Percentiles rank a stretch among this genome's conserved stretches.
Evolutionary conservation across 176 grass and related monocot genomes (phyloP).

Genomic region (Zizania latifolia): DNA sequence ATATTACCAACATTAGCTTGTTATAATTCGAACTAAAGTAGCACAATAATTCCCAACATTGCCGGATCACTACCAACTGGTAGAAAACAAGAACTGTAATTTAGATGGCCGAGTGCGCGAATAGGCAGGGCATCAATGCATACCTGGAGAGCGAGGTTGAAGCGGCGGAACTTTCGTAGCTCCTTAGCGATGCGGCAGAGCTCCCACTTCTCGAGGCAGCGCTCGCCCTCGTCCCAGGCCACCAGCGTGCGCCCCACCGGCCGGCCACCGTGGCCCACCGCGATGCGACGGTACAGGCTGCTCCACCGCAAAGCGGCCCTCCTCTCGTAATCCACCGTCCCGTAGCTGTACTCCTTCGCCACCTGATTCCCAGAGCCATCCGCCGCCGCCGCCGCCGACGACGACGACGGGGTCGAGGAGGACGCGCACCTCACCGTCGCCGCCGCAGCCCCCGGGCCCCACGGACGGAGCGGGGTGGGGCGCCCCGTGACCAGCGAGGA

Average conservation of each 20-base stretch:
- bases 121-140: background rate
- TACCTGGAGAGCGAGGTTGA: slow-evolving; percentile 72
- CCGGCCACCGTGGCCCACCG: slow-evolving; percentile 30
- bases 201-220: slow-evolving; percentile 69
- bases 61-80: background rate
- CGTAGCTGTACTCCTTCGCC: slow-evolving; percentile 71
- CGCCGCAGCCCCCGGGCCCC: too few species aligned
- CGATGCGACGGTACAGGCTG: slow-evolving; percentile 61
- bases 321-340: slow-evolving; percentile 67
- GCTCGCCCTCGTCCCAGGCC: slow-evolving; percentile 72
- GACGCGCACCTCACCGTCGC: too few species aligned
- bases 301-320: slow-evolving; percentile 51
- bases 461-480: background rate
- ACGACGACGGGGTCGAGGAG: too few species aligned
- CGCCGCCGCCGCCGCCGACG: too few species aligned
- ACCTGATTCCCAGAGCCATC: too few species aligned
- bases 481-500: slow-evolving; percentile 5
- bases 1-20: too few species aligned
- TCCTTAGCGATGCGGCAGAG: slow-evolving; percentile 70
- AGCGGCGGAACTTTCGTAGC: slow-evolving; percentile 74
- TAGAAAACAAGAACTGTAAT: background rate
- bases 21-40: too few species aligned
- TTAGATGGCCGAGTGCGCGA: background rate
- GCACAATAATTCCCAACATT: background rate
- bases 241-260: slow-evolving; percentile 30